Evolutionary conservation across 345 rosid species (phyloP).

Genomic region (Boechera divaricarpa): DNA sequence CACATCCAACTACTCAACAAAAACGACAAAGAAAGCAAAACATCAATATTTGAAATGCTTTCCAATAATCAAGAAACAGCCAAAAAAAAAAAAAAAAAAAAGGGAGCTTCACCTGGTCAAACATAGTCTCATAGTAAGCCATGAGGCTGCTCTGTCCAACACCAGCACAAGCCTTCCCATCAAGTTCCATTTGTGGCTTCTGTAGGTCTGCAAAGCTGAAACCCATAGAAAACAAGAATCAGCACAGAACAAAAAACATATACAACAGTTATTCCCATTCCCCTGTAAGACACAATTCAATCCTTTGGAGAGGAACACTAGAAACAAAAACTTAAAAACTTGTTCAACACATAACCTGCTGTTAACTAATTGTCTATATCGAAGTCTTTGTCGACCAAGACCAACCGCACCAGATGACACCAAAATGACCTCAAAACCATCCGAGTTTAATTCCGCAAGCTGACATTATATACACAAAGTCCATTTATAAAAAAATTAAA

Average conservation of each 20-base stretch:
- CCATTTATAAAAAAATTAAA: neutral
- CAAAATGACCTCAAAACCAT: conserved; percentile 83
- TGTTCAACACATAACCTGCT: conserved; percentile 71
- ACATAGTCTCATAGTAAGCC: conserved; percentile 93
- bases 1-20: conserved; percentile 79
- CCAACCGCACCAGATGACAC: conserved; percentile 98
- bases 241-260: conserved; percentile 15
- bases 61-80: neutral
- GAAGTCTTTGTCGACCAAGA: conserved; percentile 94
- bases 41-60: conserved; percentile 6
- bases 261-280: neutral
- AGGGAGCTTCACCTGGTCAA: conserved; percentile 65
- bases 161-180: conserved; percentile 99
- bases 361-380: conserved; percentile 77
- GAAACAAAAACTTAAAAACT: neutral
- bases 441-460: conserved; percentile 84
- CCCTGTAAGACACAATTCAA: neutral
- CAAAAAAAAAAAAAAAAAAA: neutral
- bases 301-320: neutral
- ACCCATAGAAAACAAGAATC: conserved; percentile 28
- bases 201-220: conserved; percentile 96
- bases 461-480: conserved; percentile 42
- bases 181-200: conserved; percentile 85
- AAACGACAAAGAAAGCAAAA: conserved; percentile 9
- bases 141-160: conserved; percentile 97